Conservation (phyloP, 495 filamentous ascomycete genomes). For the Immersiella caudata region DNA sequence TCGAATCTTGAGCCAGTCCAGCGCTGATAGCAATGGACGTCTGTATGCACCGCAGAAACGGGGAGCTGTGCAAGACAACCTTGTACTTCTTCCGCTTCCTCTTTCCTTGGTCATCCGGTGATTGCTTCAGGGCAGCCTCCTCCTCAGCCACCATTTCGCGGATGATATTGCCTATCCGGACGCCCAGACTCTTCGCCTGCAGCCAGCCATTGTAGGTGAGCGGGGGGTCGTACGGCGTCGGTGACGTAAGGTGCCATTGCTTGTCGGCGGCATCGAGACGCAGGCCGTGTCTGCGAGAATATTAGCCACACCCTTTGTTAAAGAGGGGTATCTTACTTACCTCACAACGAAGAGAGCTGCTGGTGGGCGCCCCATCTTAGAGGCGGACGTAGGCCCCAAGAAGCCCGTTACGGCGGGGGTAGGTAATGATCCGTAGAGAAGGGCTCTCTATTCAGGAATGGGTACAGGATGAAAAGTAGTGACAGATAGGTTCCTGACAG, state of each 20-base stretch:
- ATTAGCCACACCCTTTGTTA: not conserved
- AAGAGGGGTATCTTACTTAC: constrained; percentile 47
- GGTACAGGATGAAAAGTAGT: not conserved
- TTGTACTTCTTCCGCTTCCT: constrained; percentile 64
- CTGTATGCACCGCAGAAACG: constrained; percentile 90
- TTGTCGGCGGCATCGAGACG: constrained; percentile 92
- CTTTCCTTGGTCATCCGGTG: not conserved
- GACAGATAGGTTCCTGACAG: not conserved
- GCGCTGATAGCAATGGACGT: constrained; percentile 88
- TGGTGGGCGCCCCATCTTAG: constrained; percentile 50
- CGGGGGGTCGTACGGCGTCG: constrained; percentile 93
- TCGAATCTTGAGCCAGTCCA: constrained; percentile 73
- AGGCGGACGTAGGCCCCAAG: not conserved
- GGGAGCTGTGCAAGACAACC: constrained; percentile 87
- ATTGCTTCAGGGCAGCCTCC: constrained; percentile 33
- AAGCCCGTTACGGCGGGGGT: not conserved
- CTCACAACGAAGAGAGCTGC: constrained; percentile 75
- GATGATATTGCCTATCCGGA: constrained; percentile 76
- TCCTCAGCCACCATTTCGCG: constrained; percentile 48
- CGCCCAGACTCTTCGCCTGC: constrained; percentile 77
- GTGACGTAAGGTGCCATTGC: constrained; percentile 92
- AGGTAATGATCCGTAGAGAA: not conserved
- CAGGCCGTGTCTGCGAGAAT: constrained; percentile 72
- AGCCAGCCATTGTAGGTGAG: constrained; percentile 94
- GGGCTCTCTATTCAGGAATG: not conserved